These are phyloP conservation scores for Exutisphaerella laricina DNA, from an alignment of 2,329 filamentous ascomycete species.

Conservation along the genomic window DNA sequence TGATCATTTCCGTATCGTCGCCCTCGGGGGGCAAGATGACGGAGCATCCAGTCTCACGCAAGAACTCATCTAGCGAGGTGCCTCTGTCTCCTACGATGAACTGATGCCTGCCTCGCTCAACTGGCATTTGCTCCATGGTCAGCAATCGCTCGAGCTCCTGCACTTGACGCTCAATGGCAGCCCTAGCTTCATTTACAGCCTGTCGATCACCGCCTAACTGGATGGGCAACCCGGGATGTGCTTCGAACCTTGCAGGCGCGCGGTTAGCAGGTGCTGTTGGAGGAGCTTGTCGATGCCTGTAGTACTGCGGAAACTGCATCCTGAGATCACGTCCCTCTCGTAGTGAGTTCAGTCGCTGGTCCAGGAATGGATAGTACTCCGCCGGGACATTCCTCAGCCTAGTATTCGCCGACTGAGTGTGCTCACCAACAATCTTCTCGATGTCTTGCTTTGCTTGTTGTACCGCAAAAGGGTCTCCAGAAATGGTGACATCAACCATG, in stretches of 20 bases:
- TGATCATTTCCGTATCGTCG: conserved; percentile 75
- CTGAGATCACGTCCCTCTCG: conserved; percentile 70
- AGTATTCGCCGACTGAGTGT: conserved; percentile 73
- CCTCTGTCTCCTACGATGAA: conserved; percentile 88
- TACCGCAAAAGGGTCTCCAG: conserved; percentile 85
- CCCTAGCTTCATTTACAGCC: conserved; percentile 72
- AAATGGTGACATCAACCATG: conserved; percentile 78
- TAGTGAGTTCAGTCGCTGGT: conserved; percentile 60
- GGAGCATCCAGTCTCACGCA: conserved; percentile 82
- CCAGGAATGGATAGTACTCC: conserved; percentile 94
- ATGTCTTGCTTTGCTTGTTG: conserved; percentile 80
- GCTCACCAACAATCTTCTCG: conserved; percentile 79
- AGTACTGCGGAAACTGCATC: conserved; percentile 76
- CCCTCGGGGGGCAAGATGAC: conserved; percentile 72
- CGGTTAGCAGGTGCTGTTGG: conserved; percentile 58
- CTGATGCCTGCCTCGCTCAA: conserved; percentile 83
- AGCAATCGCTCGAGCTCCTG: conserved; percentile 71
- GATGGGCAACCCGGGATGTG: conserved; percentile 72
- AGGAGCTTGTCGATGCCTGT: conserved; percentile 61
- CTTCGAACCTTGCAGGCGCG: conserved; percentile 62
- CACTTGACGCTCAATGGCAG: conserved; percentile 73
- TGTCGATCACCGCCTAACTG: conserved; percentile 78
- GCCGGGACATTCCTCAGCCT: conserved; percentile 79
- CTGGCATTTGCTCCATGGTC: conserved; percentile 69
- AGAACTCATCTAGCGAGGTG: conserved; percentile 75